Conservation (phyloP, 371 early-diverging fungal species). For the Mortierella sp. region DNA sequence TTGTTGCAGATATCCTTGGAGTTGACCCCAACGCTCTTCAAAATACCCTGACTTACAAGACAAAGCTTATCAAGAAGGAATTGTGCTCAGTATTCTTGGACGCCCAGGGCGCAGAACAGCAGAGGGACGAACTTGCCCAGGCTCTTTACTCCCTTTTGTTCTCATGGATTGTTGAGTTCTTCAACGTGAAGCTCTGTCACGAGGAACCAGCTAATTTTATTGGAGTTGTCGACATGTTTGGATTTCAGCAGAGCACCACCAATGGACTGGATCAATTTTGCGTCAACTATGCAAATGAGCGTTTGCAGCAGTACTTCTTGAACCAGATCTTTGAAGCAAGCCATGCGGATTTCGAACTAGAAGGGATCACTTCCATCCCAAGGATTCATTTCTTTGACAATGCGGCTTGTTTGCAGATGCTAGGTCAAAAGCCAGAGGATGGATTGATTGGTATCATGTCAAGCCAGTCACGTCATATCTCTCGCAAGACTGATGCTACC, state of each 20-base stretch:
- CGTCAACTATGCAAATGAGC: constrained; percentile 88
- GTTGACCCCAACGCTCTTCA: constrained; percentile 85
- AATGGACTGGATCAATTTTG: constrained; percentile 86
- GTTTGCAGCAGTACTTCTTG: constrained; percentile 80
- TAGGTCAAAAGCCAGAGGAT: constrained; percentile 57
- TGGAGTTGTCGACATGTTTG: constrained; percentile 80
- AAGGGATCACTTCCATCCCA: constrained; percentile 67
- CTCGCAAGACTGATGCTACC: constrained; percentile 55
- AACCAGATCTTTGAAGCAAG: constrained; percentile 78
- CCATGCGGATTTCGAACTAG: constrained; percentile 63
- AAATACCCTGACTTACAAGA: constrained; percentile 87
- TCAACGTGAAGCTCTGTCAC: constrained; percentile 80
- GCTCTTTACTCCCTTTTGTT: constrained; percentile 82
- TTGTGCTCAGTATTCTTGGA: constrained; percentile 91
- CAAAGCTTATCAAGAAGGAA: constrained; percentile 82
- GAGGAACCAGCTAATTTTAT: constrained; percentile 77
- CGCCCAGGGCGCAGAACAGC: constrained; percentile 76
- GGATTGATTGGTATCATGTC: constrained; percentile 81
- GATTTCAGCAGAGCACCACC: constrained; percentile 70
- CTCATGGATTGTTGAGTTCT: constrained; percentile 80
- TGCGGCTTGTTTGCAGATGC: constrained; percentile 71
- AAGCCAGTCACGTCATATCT: constrained; percentile 50
- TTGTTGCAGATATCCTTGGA: constrained; percentile 89
- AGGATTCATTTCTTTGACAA: constrained; percentile 70
- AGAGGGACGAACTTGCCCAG: constrained; percentile 80